Evolutionary conservation across 2,329 filamentous ascomycete species (phyloP), one percentile per base, ranked within the genome.

Genomic region (Neophaeococcomyces mojaviensis): DNA sequence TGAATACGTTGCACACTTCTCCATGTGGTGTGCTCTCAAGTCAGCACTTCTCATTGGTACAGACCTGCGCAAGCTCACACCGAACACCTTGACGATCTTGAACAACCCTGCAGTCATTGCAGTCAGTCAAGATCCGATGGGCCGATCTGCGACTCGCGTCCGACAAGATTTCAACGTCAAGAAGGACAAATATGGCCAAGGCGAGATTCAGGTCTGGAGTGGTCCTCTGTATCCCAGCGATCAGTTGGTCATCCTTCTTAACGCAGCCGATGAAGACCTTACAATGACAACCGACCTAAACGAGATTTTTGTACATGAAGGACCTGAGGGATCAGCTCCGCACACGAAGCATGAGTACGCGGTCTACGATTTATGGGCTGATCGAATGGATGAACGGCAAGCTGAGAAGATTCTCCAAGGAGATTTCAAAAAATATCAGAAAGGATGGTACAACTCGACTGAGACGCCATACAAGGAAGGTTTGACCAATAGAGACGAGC

Each of bases 321-420:
- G 70, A 3, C 64, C 65, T 0, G 62, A 58, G 2, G 69, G 68
- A 18, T 67, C 68, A 1, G 69, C 69, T 0, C 47, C 59, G 0
- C 63, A 74, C 57, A 57, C 68, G 1, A 56, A 61, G 18, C 58
- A 67, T 49, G 61, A 60, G 0, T 78, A 72, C 71, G 73, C 76
- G 49, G 61, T 78, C 2, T 70, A 71, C 39, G 74, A 78, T 55
- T 62, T 78, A 1, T 78, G 75, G 75, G 72, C 67, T 3, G 69
- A 72, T 51, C 64, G 76, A 10, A 76, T 79, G 73, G 63, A 59
- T 15, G 62, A 70, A 40, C 63, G 58, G 3, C 66, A 68, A 32
- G 72, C 73, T 1, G 55, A 58, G 30, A 59, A 63, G 0, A 64
- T 77, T 32, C 63, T 77, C 8, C 61, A 66, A 30, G 66, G 66